phyloP scores from a whole-genome alignment of 345 rosid species.

The Linum trigynum region DNA sequence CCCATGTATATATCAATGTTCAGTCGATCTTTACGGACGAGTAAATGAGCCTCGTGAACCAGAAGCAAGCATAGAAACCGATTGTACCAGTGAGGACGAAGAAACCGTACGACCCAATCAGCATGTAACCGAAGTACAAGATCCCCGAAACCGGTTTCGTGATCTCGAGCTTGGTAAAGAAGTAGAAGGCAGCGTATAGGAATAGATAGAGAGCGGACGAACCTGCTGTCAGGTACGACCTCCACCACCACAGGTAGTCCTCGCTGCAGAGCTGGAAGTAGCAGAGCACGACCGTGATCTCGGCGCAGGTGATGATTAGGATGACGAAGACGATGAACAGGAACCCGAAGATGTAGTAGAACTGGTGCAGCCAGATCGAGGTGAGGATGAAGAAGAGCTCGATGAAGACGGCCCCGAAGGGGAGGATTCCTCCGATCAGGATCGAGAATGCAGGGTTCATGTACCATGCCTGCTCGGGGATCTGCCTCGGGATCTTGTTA shows the following conservation, averaged over 20 bases:
- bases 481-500: constrained; percentile 80
- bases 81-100: constrained; percentile 78
- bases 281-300: constrained; percentile 83
- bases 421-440: constrained; percentile 81
- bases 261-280: constrained; percentile 93
- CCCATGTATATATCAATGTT: constrained; percentile 16
- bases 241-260: constrained; percentile 98
- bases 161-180: constrained; percentile 85
- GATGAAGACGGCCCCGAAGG: constrained; percentile 91
- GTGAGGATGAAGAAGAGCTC: constrained; percentile 92
- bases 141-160: constrained; percentile 68
- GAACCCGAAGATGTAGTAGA: constrained; percentile 92
- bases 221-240: constrained; percentile 81
- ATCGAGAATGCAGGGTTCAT: constrained; percentile 77
- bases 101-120: constrained; percentile 63
- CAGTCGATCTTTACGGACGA: constrained; percentile 70
- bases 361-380: constrained; percentile 83
- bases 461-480: constrained; percentile 82
- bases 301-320: constrained; percentile 73
- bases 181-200: constrained; percentile 80
- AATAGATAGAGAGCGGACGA: constrained; percentile 81
- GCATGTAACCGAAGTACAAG: constrained; percentile 86
- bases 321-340: constrained; percentile 76
- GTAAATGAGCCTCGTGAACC: constrained; percentile 88
- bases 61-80: constrained; percentile 85